Evolutionary conservation across 768 basidiomycete species (phyloP).

Genomic region (Saitozyma sp.): DNA sequence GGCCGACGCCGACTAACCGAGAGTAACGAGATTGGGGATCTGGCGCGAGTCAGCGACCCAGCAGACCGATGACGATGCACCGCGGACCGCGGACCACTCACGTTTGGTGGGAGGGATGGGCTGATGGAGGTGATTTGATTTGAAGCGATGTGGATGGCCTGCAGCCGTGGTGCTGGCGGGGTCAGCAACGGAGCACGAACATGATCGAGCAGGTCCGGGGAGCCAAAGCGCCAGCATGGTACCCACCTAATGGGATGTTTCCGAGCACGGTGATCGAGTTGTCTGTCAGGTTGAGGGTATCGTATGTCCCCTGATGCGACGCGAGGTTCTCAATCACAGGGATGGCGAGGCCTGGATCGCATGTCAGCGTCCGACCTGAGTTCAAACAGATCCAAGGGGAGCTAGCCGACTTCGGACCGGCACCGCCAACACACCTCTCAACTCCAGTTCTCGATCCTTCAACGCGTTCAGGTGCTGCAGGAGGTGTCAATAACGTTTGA

Average conservation of each 20-base stretch:
- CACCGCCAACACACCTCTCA: constrained; percentile 43
- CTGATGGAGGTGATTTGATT: constrained; percentile 51
- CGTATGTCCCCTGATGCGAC: constrained; percentile 51
- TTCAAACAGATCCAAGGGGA: background rate
- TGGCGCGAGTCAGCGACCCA: constrained; percentile 22
- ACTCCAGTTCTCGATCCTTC: constrained; percentile 51
- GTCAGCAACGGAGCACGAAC: background rate
- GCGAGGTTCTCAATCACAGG: constrained; percentile 52
- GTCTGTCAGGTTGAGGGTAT: constrained; percentile 52
- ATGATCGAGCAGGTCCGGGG: background rate
- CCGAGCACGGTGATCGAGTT: constrained; percentile 50
- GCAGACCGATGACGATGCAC: background rate
- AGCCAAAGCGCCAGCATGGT: background rate
- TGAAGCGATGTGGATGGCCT: constrained; percentile 43
- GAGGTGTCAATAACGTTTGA: constrained; percentile 14
- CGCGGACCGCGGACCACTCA: constrained; percentile 15
- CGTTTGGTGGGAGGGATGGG: constrained; percentile 42
- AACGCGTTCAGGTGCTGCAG: constrained; percentile 50
- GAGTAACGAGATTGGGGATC: constrained; percentile 52
- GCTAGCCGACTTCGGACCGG: background rate
- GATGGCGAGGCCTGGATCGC: constrained; percentile 44
- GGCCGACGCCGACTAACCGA: constrained; percentile 40
- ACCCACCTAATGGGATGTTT: constrained; percentile 50
- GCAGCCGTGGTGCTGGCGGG: constrained; percentile 43
- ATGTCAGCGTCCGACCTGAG: too few relatives aligned